Base-by-base conservation (phyloP, 1,284 basidiomycete species). In the Omphalotus olearius region DNA sequence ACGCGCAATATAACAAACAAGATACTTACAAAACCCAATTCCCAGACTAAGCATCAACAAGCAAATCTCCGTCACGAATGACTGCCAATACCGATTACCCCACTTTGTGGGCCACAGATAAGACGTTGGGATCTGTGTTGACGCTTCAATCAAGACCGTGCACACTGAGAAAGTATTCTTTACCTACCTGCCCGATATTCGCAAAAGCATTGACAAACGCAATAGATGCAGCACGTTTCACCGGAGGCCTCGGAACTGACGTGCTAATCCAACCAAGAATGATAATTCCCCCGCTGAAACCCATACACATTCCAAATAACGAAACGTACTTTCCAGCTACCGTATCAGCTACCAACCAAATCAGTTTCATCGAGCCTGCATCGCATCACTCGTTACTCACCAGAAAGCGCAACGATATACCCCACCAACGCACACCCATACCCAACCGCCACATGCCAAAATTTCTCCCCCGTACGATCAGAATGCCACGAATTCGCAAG, bases 281-380 rank as follows among this genome's bases (percentile, higher is more conserved):
- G 33, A 59, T 58, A 41, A 59, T 59, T 63, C 75, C 77, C 1
- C 70, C 58, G 26, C 58, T 58, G 36, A 46, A 59, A 13, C 58
- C 58, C 58, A 58, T 58, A 42, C 52, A 54, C 57, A 59, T 59
- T 10, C 54, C 54, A 42, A 59, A 59, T 26, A 59, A 36, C 18
- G 58, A 51, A n/a, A 56, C 38, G 40, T 59, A 59, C 47, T 50
- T 57, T 1, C 52, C 58, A 3, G 57, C 50, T 2, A 52, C 41
- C 1, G 57, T 51, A 11, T 50, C 55, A 2, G 56, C 56, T 55
- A n/a, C 10, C 25, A 30, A 47, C 20, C 3, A 45, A n/a, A n/a
- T n/a, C n/a, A n/a, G n/a, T n/a, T n/a, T n/a, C n/a, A n/a, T n/a
- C n/a, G n/a, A n/a, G n/a, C n/a, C n/a, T n/a, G n/a, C n/a, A n/a